Percentiles rank a stretch among this genome's conserved stretches.
Conservation (phyloP, 345 rosid species). For the Psidium friedrichsthalianum region DNA sequence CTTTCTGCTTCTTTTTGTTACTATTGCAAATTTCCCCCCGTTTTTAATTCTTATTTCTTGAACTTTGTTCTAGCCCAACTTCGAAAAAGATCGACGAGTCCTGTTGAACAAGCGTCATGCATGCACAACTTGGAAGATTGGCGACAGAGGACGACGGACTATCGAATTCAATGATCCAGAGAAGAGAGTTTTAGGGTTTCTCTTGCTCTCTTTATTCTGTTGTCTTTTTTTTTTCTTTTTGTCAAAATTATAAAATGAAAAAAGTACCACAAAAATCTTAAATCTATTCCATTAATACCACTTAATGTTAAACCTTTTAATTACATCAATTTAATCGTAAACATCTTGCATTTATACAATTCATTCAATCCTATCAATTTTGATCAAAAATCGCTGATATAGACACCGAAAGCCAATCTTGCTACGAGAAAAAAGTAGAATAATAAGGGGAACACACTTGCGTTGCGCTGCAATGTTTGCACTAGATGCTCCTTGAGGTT, state of each 20-base stretch:
- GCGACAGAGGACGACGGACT: not conserved
- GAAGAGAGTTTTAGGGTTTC: no score
- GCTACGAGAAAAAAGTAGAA: not conserved
- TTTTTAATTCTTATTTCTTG: not conserved
- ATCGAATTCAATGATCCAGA: not conserved
- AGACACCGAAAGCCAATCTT: fast-evolving
- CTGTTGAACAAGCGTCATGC: not conserved
- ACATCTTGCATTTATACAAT: no score
- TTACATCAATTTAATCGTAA: no score
- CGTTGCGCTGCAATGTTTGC: not conserved
- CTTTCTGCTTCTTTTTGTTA: not conserved
- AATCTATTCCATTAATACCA: no score
- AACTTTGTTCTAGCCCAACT: not conserved
- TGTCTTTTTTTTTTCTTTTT: no score
- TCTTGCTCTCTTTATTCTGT: not conserved
- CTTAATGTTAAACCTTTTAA: no score
- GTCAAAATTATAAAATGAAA: not conserved
- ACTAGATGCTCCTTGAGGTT: not conserved
- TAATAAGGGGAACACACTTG: not conserved
- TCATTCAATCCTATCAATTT: no score
- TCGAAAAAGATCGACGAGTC: not conserved
- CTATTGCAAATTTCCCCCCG: not conserved
- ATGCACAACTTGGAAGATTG: not conserved
- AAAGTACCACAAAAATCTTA: no score
- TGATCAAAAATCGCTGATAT: not conserved